Conservation (phyloP, 192 early-diverging fungal genomes). For the Backusella circina region DNA sequence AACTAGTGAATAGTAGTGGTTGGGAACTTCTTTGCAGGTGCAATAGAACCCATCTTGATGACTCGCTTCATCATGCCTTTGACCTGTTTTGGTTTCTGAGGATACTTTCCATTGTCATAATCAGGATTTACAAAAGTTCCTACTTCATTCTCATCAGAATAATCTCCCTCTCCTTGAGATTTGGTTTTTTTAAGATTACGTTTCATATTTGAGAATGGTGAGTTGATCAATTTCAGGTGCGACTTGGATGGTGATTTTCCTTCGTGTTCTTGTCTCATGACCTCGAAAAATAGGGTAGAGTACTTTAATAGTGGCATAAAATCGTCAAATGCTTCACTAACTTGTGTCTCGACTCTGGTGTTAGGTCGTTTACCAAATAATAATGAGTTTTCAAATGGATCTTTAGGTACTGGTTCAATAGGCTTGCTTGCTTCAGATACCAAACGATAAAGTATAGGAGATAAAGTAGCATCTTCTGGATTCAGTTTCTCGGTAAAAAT, state of each 20-base stretch:
- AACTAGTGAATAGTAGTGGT: background rate
- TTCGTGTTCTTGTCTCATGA: background rate
- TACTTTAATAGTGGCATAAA: background rate
- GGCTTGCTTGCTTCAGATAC: conserved; percentile 9
- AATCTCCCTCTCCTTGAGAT: background rate
- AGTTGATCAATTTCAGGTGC: conserved; percentile 8
- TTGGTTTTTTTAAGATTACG: conserved; percentile 1
- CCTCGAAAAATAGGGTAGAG: background rate
- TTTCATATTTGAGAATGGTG: conserved; percentile 6
- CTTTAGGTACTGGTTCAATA: background rate
- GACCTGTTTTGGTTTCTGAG: background rate
- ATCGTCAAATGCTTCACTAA: conserved; percentile 8
- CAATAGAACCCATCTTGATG: conserved; percentile 8
- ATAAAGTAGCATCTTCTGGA: background rate
- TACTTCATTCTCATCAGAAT: background rate
- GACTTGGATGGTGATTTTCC: background rate
- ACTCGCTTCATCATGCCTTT: conserved; percentile 14
- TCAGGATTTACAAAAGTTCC: background rate
- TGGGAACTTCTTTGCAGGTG: conserved; percentile 1
- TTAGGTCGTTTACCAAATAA: background rate
- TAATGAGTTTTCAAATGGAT: conserved; percentile 9
- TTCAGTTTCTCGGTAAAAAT: background rate
- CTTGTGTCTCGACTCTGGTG: background rate
- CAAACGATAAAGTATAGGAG: conserved; percentile 13
- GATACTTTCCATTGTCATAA: background rate